Percentiles rank a stretch among this genome's conserved stretches.
phyloP scores from a whole-genome alignment of 2,329 filamentous ascomycete species.

The Fusarium sp. region DNA sequence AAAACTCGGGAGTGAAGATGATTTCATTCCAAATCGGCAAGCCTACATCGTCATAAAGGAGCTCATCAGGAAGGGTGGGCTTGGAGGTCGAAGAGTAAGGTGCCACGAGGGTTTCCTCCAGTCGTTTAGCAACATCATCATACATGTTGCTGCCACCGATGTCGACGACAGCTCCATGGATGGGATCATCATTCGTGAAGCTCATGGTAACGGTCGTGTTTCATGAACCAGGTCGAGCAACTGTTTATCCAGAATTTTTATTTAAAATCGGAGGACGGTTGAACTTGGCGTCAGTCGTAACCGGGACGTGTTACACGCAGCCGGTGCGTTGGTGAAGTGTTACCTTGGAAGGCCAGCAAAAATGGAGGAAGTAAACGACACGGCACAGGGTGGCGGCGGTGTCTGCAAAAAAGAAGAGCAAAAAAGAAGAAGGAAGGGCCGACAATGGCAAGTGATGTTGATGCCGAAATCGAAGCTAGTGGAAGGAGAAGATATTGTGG shows the following conservation, averaged over 20 bases:
- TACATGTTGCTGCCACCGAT: constrained; percentile 55
- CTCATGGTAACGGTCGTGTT: constrained; percentile 25
- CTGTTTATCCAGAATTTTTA: constrained; percentile 7
- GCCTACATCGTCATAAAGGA: constrained; percentile 55
- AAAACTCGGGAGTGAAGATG: constrained; percentile 55
- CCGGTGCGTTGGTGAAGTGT: constrained; percentile 11
- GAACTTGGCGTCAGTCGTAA: constrained; percentile 15
- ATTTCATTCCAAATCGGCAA: constrained; percentile 57
- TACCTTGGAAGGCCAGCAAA: background rate
- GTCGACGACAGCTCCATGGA: constrained; percentile 52
- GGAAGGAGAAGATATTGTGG: constrained; percentile 31
- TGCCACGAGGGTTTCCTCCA: constrained; percentile 45
- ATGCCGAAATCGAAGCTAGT: constrained; percentile 13
- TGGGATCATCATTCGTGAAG: constrained; percentile 26
- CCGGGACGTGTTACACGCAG: constrained; percentile 13
- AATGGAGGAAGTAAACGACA: constrained; percentile 15
- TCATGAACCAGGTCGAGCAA: constrained; percentile 2
- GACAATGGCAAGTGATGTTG: background rate
- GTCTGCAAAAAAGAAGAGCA: background rate
- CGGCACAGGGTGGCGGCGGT: constrained; percentile 1
- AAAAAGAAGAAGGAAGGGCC: background rate
- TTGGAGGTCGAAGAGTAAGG: constrained; percentile 41
- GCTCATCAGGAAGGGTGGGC: constrained; percentile 54
- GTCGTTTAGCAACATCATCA: constrained; percentile 43
- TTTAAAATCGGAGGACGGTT: constrained; percentile 4